Evolutionary conservation across 129 eudicot species (phyloP), one percentile per base, ranked within the genome.

Genomic region (Chrysanthemum makinoi): DNA sequence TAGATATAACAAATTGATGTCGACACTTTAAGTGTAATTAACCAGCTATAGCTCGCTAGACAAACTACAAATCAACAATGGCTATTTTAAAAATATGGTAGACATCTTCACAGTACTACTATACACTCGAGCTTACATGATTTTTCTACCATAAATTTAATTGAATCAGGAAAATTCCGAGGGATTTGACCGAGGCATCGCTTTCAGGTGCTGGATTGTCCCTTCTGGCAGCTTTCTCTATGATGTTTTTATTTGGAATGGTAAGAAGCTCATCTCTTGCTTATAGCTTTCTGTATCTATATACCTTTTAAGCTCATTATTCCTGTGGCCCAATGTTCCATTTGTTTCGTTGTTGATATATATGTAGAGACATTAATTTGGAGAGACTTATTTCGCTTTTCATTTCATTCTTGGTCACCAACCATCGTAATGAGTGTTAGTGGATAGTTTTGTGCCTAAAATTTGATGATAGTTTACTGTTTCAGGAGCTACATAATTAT

Each of bases 171-270:
- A 92, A 92, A 83, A 92, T 88, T 62, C 98, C 98, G 15, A 75
- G 98, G 70, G 98, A 92, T 83, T 86, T 92, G 81, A 92, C 98
- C 7, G 98, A 92, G 78, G 98, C 98, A 79, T 88, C 98, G 24
- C 75, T 92, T 43, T 86, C 98, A 12, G 98, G 98, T 77, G 98
- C 96, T 47, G 95, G 96, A 63, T 77, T 92, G 81, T 92, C 98
- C 52, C 78, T 89, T 12, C 10, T 86, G 72, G 98, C 96, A 39
- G 46, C 46, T 39, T 39, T 39, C 10, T 39, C 46, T 6, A 39
- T 39, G 10, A 39, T 39, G 46, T 39, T 39, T 39, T 6, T 39
- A 75, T 92, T 91, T 39, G 46, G 46, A 39, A 39, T 39, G 46
- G 46, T 39, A 39, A 39, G 46, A 39, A 39, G 46, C 46, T 39